phyloP scores from a whole-genome alignment of 2,329 filamentous ascomycete genomes.

The Talaromyces rugulosus region DNA sequence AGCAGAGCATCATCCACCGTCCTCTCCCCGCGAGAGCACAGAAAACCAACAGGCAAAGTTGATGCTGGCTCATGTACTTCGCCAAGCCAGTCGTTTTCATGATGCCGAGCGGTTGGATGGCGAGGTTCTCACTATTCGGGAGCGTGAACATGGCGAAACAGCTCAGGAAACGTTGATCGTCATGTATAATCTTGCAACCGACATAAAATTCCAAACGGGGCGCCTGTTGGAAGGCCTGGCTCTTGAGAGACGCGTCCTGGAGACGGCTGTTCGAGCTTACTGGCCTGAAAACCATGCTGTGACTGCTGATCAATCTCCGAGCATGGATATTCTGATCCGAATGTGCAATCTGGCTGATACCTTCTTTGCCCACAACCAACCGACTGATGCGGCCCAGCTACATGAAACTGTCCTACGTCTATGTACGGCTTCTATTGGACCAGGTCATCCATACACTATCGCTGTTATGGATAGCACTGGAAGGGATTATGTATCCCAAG shows the following conservation, averaged over 20 bases:
- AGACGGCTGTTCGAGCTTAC: constrained; percentile 7
- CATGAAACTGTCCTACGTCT: constrained; percentile 13
- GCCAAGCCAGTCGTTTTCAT: constrained; percentile 8
- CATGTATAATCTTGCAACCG: constrained; percentile 10
- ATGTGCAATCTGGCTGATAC: constrained; percentile 14
- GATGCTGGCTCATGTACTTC: constrained; percentile 13
- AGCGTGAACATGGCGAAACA: constrained; percentile 7
- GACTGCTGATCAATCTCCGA: constrained; percentile 1
- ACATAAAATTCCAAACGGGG: constrained; percentile 10
- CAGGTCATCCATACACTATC: constrained; percentile 14
- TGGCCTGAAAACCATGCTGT: constrained; percentile 2
- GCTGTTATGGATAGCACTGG: constrained; percentile 15
- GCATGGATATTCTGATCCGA: constrained; percentile 12
- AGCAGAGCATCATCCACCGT: neutral
- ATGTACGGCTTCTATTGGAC: constrained; percentile 11
- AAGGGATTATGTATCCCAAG: constrained; percentile 14
- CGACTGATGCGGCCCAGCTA: constrained; percentile 6
- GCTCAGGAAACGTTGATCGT: constrained; percentile 6
- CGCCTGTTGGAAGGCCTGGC: constrained; percentile 8
- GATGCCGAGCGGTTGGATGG: constrained; percentile 12
- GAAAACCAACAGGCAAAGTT: constrained; percentile 11
- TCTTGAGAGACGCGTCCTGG: constrained; percentile 10
- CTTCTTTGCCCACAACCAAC: constrained; percentile 9
- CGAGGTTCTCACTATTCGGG: constrained; percentile 2
- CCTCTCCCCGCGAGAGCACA: constrained; percentile 1